A percentile compares a stretch with the other conserved stretches of the same genome.
These are phyloP conservation scores for Hymenoscyphus infarciens DNA, from an alignment of 2,329 filamentous ascomycete genomes.

Conservation along the genomic window DNA sequence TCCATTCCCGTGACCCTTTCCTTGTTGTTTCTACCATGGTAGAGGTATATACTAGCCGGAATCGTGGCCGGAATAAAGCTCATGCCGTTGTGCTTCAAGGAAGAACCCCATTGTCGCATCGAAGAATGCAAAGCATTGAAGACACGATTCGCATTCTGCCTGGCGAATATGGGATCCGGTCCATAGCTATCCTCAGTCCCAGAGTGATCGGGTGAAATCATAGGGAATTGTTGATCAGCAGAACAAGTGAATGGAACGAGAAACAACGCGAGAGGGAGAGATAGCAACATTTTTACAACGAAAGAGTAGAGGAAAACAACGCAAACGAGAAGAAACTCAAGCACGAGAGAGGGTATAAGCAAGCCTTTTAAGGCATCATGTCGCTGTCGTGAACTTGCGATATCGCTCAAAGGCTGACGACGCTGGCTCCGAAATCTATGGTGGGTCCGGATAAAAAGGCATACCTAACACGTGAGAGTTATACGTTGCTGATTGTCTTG, in stretches of 20 bases:
- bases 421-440: too few species aligned
- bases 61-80: constrained; percentile 64
- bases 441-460: too few species aligned
- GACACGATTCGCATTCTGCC: constrained; percentile 56
- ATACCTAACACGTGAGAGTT: too few species aligned
- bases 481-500: too few species aligned
- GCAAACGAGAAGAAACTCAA: not conserved
- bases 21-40: constrained; percentile 55
- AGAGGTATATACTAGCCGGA: constrained; percentile 60
- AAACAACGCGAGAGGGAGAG: not conserved
- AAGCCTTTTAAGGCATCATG: not conserved
- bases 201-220: not conserved
- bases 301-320: not conserved
- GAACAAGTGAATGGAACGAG: not conserved
- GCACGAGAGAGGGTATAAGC: not conserved
- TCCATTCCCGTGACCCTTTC: constrained; percentile 53
- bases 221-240: not conserved
- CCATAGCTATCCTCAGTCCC: not conserved
- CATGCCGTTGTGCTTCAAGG: constrained; percentile 72
- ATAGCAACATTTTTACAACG: not conserved
- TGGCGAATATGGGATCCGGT: constrained; percentile 12
- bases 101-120: constrained; percentile 71
- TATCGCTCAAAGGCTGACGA: too few species aligned
- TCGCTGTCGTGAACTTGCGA: too few species aligned
- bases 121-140: constrained; percentile 72